Evolutionary conservation across 805 yeast species (phyloP), one percentile per base, ranked within the genome.

Genomic region (Candida tallmaniae): DNA sequence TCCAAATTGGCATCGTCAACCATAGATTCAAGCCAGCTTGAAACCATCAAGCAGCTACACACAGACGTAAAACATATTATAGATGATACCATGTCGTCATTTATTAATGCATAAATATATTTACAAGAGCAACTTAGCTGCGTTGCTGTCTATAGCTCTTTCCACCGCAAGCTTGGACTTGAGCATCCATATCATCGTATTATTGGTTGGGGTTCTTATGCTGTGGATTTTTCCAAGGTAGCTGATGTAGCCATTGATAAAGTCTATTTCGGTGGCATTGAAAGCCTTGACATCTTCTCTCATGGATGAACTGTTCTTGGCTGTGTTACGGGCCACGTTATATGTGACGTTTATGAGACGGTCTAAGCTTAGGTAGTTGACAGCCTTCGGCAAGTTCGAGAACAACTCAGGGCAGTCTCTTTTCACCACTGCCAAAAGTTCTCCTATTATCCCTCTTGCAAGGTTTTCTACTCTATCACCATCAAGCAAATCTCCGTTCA

Each of bases 161-260:
- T 56, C 60, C 10, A 65, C 59, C 12, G 53, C 41, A 27, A 54
- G 40, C 46, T 63, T 65, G 18, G 52, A 46, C 26, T 64, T 64
- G 3, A 80, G 72, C 54, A 82, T 54, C 6, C 56, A 47, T 16
- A 58, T 48, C 27, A 82, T 47, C 39, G 73, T 59, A 20, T 50
- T 49, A 51, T 81, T 81, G 29, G 68, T 59, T 1, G 69, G 69
- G 1, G 80, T 71, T 1, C 60, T 46, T 1, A 65, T 30, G 1
- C 68, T 63, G 30, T 68, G 57, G 38, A 62, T 59, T 20, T 56
- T 46, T 1, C 85, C 95, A 34, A 78, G 58, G 5, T 50, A 52
- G 1, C 73, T 80, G 9, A 89, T 68, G 50, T 78, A 86, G 1
- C 97, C 97, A 52, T 89, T 93, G 39, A 90, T 80, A 52, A 74